A percentile compares a stretch with the other conserved stretches of the same genome.
These are phyloP conservation scores for Taphrina confusa DNA, from an alignment of 1,139 yeast species.

Conservation along the genomic window DNA sequence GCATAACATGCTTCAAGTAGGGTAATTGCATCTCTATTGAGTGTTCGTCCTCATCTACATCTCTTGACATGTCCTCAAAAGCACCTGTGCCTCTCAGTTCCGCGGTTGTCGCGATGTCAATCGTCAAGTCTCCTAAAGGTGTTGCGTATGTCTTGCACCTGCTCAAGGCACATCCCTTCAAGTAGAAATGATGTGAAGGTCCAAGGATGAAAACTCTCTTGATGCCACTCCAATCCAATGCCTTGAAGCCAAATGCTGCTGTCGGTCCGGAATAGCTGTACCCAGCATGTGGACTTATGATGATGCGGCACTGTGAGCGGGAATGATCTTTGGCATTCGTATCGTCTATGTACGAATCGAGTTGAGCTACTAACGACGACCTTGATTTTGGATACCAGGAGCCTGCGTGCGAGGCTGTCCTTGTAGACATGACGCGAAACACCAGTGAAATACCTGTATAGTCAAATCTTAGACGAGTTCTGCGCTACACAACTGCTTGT, in stretches of 20 bases:
- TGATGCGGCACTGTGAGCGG: slow-evolving; percentile 42
- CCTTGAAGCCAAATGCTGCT: slow-evolving; percentile 73
- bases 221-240: slow-evolving; percentile 62
- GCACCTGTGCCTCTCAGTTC: slow-evolving; percentile 48
- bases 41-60: slow-evolving; percentile 81
- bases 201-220: slow-evolving; percentile 78
- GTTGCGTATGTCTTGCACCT: slow-evolving; percentile 64
- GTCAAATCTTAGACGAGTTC: too few relatives aligned
- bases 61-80: slow-evolving; percentile 60
- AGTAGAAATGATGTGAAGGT: slow-evolving; percentile 92
- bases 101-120: slow-evolving; percentile 56
- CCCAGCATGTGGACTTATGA: slow-evolving; percentile 70
- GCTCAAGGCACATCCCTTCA: slow-evolving; percentile 61
- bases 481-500: too few relatives aligned
- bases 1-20: slow-evolving; percentile 57
- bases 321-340: slow-evolving; percentile 40
- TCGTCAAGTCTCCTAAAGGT: slow-evolving; percentile 73
- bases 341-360: slow-evolving; percentile 52
- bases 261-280: slow-evolving; percentile 77
- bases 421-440: slow-evolving; percentile 44
- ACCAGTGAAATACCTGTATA: too few relatives aligned
- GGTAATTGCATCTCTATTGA: slow-evolving; percentile 96
- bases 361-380: slow-evolving; percentile 52
- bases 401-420: slow-evolving; percentile 84
- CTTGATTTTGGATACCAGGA: slow-evolving; percentile 71